Evolutionary conservation across 1,139 yeast species (phyloP).

Genomic region (Yamadazyma atlantica): DNA sequence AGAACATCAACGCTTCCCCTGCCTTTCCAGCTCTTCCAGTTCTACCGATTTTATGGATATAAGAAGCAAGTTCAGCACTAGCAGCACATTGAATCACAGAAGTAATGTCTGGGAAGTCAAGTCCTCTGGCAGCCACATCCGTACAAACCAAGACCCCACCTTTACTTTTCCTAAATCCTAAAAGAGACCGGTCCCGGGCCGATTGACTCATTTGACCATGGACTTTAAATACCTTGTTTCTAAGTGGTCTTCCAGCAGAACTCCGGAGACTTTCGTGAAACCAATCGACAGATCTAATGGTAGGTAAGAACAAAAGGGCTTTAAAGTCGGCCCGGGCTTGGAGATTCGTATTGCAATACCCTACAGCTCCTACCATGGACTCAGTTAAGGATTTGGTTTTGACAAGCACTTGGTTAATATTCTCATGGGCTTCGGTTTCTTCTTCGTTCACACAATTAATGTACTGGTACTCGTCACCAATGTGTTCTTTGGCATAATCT

Average conservation of each 20-base stretch:
- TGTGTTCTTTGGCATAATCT: constrained; percentile 61
- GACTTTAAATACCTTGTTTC: constrained; percentile 22
- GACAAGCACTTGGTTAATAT: constrained; percentile 67
- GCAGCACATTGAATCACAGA: constrained; percentile 80
- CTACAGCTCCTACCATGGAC: constrained; percentile 52
- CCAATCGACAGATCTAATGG: constrained; percentile 66
- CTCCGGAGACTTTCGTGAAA: constrained; percentile 17
- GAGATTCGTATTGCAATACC: constrained; percentile 35
- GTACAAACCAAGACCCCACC: constrained; percentile 73
- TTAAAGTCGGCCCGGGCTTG: constrained; percentile 45
- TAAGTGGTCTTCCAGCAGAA: constrained; percentile 12
- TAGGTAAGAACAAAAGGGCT: constrained; percentile 81
- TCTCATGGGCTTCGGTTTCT: constrained; percentile 79
- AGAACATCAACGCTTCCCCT: constrained; percentile 63
- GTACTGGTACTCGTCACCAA: constrained; percentile 62
- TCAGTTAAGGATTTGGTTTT: constrained; percentile 49
- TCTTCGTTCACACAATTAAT: constrained; percentile 76
- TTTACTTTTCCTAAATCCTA: constrained; percentile 48
- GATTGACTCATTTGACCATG: constrained; percentile 76
- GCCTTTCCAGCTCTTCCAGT: constrained; percentile 90
- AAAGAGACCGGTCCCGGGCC: constrained; percentile 59
- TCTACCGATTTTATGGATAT: constrained; percentile 93
- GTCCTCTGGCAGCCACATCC: constrained; percentile 95
- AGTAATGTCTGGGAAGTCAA: constrained; percentile 85
- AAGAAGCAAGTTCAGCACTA: constrained; percentile 73